phyloP scores from a whole-genome alignment of 768 basidiomycete genomes.

The Asterophora parasitica region DNA sequence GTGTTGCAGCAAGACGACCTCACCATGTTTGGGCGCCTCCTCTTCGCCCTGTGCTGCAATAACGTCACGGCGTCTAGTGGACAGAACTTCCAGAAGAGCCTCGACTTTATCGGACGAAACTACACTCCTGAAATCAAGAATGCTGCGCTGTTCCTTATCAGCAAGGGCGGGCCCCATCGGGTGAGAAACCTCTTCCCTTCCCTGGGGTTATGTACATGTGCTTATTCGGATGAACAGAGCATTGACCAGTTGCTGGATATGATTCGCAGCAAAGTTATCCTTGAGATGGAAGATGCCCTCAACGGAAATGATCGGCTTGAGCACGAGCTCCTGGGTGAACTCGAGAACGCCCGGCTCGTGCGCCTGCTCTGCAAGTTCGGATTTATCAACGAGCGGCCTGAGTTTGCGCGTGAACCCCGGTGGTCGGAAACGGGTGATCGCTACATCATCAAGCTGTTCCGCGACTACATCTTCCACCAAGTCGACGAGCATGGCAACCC shows the following conservation, averaged over 20 bases:
- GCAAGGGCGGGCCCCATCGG: constrained; percentile 66
- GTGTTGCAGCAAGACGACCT: constrained; percentile 85
- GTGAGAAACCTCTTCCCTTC: constrained; percentile 28
- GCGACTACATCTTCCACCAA: constrained; percentile 98
- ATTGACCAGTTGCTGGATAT: constrained; percentile 81
- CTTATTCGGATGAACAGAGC: constrained; percentile 35
- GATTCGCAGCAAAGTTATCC: constrained; percentile 62
- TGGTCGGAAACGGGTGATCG: constrained; percentile 99
- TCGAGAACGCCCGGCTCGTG: constrained; percentile 92
- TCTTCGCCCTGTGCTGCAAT: constrained; percentile 75
- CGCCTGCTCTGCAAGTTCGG: constrained; percentile 90
- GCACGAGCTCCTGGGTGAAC: constrained; percentile 76
- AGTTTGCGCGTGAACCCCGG: constrained; percentile 94
- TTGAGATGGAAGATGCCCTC: constrained; percentile 84
- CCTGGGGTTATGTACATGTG: background rate
- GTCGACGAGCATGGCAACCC: constrained; percentile 89
- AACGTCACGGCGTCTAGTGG: constrained; percentile 55
- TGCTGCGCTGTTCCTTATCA: constrained; percentile 69
- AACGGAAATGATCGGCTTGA: constrained; percentile 77
- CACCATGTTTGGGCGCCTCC: constrained; percentile 75
- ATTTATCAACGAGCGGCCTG: constrained; percentile 99
- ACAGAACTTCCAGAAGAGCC: constrained; percentile 62
- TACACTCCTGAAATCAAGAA: constrained; percentile 85
- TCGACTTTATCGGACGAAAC: constrained; percentile 66
- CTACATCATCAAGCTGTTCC: constrained; percentile 96